Evolutionary conservation across 352 stramenopile species (phyloP).

Genomic region (Globisporangium cylindrosporum): DNA sequence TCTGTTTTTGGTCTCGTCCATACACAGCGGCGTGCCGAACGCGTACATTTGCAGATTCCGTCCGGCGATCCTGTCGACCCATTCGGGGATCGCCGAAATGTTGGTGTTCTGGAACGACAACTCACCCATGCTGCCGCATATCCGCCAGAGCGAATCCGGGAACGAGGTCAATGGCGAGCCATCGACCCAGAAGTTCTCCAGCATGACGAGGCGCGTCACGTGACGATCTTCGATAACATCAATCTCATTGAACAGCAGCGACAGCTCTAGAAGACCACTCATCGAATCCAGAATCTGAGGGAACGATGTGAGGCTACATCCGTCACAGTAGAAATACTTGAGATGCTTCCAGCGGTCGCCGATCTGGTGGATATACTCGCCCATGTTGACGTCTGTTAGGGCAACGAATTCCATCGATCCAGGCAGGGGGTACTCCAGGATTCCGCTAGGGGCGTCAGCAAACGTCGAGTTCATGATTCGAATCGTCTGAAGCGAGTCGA

Average conservation of each 20-base stretch:
- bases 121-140: not conserved
- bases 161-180: not conserved
- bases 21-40: constrained; percentile 1
- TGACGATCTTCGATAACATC: not conserved
- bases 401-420: not conserved
- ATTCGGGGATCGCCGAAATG: not conserved
- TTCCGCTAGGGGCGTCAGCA: not conserved
- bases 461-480: not conserved
- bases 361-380: not conserved
- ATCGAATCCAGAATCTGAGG: not conserved
- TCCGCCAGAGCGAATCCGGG: not conserved
- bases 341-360: not conserved
- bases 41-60: constrained; percentile 8
- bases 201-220: not conserved
- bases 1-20: not conserved
- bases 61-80: not conserved
- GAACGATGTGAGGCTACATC: constrained; percentile 1
- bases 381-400: not conserved
- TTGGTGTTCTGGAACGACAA: constrained; percentile 5
- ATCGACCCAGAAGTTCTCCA: constrained; percentile 7
- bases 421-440: not conserved
- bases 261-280: not conserved
- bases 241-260: not conserved
- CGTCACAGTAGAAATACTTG: constrained; percentile 5
- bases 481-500: not conserved